These are phyloP conservation scores for Geosiphon pyriformis DNA, from an alignment of 192 early-diverging fungal genomes.

Conservation along the genomic window DNA sequence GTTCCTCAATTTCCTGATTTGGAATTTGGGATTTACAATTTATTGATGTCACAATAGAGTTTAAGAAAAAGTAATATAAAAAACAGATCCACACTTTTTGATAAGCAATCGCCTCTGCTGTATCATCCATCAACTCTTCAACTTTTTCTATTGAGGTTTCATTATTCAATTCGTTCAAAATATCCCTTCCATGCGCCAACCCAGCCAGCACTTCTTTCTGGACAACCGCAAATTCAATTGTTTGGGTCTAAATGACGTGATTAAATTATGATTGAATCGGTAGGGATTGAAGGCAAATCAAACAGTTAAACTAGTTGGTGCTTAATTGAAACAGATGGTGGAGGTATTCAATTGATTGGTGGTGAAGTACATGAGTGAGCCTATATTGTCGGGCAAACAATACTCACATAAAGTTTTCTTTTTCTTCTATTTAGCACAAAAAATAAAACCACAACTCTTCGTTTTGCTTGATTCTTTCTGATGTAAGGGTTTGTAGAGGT, in stretches of 20 bases:
- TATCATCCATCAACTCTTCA: conserved; percentile 92
- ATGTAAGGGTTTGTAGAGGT: too few species aligned
- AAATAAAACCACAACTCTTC: too few species aligned
- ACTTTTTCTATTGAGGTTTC: conserved; percentile 89
- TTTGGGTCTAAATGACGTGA: conserved; percentile 52
- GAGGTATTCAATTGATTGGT: too few species aligned
- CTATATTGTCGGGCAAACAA: neutral
- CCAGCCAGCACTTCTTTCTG: conserved; percentile 87
- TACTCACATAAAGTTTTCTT: too few species aligned
- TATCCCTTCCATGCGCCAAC: conserved; percentile 77
- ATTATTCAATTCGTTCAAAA: conserved; percentile 77
- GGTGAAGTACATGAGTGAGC: neutral
- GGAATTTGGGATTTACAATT: neutral
- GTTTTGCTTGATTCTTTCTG: too few species aligned
- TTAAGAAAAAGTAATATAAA: conserved; percentile 10
- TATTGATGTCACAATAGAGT: neutral
- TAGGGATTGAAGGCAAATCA: too few species aligned
- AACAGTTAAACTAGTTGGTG: too few species aligned
- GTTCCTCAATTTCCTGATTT: conserved; percentile 71
- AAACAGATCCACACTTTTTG: too few species aligned
- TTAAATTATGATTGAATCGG: too few species aligned
- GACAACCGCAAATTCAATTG: conserved; percentile 90
- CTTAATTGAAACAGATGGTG: too few species aligned
- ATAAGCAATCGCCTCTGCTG: conserved; percentile 91
- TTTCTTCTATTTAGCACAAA: too few species aligned